Conservation (phyloP, 257 asterid species). For the Solanum lignicaule region DNA sequence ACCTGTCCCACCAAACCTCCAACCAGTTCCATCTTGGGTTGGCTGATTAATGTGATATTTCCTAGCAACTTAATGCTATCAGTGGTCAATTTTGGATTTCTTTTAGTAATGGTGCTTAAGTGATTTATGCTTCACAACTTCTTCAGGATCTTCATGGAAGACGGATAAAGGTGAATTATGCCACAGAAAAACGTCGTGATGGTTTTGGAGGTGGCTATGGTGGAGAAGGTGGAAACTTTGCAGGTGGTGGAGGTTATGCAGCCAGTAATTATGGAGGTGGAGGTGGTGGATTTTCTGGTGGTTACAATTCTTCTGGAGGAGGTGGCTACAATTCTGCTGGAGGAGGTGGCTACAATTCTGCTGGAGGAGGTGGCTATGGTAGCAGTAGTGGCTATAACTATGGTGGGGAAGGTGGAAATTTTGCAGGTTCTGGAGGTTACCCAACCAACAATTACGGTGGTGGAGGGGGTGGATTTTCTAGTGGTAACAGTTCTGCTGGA, state of each 20-base stretch:
- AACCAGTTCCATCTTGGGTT: neutral
- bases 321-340: neutral
- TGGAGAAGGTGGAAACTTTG: conserved; percentile 3
- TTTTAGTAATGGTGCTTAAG: neutral
- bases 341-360: neutral
- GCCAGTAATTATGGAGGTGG: neutral
- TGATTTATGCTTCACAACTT: neutral
- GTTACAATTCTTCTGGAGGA: neutral
- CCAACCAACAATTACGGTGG: neutral
- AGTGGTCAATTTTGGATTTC: neutral
- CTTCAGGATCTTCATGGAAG: conserved; percentile 38
- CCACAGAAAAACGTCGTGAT: conserved; percentile 23
- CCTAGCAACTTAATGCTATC: neutral
- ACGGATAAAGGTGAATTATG: conserved; percentile 24
- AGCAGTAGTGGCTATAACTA: neutral
- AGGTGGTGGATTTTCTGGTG: neutral
- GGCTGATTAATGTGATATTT: neutral
- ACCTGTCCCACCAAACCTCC: neutral
- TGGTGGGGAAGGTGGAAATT: conserved; percentile 2
- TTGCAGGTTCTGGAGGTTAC: neutral
- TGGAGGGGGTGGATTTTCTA: conserved; percentile 2
- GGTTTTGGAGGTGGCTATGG: conserved; percentile 16
- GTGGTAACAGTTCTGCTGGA: neutral
- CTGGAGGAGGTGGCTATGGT: neutral
- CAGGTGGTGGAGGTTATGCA: neutral